Conservation (phyloP, 108 stramenopile genomes). For the Stephanodiscus triporus region DNA sequence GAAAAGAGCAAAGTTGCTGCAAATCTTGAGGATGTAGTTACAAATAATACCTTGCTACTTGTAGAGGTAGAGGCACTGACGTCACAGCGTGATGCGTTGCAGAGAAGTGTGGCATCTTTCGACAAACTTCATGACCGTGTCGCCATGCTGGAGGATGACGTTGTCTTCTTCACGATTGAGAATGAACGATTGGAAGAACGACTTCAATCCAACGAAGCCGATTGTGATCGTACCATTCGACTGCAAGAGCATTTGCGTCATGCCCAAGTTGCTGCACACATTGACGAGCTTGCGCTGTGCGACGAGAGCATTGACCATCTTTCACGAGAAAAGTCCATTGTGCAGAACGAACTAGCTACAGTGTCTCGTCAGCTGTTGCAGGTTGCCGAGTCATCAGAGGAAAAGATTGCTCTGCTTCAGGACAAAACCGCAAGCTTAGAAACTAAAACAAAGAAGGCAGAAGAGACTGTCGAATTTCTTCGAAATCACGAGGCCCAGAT, state of each 20-base stretch:
- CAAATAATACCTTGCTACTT: conserved; percentile 1
- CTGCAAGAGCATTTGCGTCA: conserved; percentile 8
- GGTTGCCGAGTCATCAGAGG: neutral
- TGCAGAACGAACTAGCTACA: neutral
- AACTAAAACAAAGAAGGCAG: neutral
- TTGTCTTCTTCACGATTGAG: conserved; percentile 10
- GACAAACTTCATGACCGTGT: conserved; percentile 4
- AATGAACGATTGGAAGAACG: neutral
- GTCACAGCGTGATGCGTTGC: neutral
- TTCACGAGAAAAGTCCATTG: neutral
- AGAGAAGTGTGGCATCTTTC: neutral
- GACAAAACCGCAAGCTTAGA: neutral
- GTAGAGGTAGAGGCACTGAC: conserved; percentile 14
- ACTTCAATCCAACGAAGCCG: conserved; percentile 3
- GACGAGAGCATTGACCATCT: conserved; percentile 18
- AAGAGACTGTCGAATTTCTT: neutral
- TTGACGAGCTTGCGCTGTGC: neutral
- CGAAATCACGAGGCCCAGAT: neutral
- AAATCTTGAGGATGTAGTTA: neutral
- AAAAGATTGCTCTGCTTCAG: neutral
- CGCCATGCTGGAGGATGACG: conserved; percentile 24
- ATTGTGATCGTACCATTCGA: conserved; percentile 16
- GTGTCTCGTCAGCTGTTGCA: neutral
- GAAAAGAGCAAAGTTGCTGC: conserved; percentile 9
- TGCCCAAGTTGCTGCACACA: neutral